Evolutionary conservation across 495 filamentous ascomycete species (phyloP).

Genomic region (Aspergillus incahuasiensis): DNA sequence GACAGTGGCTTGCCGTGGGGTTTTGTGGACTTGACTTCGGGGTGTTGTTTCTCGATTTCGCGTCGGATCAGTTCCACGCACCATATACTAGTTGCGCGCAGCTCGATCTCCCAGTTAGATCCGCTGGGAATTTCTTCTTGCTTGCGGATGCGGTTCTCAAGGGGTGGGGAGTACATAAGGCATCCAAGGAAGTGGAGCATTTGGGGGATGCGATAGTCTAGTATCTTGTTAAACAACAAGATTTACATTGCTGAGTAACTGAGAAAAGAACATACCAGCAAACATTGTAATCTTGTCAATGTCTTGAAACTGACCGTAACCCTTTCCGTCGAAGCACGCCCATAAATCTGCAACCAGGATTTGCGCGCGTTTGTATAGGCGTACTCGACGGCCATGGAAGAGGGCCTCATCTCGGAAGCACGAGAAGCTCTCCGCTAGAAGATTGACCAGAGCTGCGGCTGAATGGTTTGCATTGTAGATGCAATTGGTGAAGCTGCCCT

Average conservation of each 20-base stretch:
- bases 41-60: constrained; percentile 72
- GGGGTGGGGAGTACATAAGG: constrained; percentile 72
- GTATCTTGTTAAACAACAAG: background rate
- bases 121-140: constrained; percentile 64
- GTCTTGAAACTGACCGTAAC: constrained; percentile 80
- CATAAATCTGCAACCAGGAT: constrained; percentile 93
- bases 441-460: constrained; percentile 76
- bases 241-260: no score
- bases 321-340: constrained; percentile 83
- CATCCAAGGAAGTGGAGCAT: constrained; percentile 83
- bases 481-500: constrained; percentile 68
- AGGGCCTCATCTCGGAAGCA: constrained; percentile 79
- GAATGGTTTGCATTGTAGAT: constrained; percentile 73
- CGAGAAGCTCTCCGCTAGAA: constrained; percentile 70
- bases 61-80: constrained; percentile 82
- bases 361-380: constrained; percentile 89
- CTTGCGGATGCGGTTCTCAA: constrained; percentile 63
- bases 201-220: constrained; percentile 92
- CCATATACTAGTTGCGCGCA: constrained; percentile 90
- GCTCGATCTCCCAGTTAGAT: constrained; percentile 77
- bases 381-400: constrained; percentile 70
- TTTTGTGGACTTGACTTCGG: constrained; percentile 44
- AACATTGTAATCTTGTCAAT: constrained; percentile 98
- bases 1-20: background rate
- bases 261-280: constrained; percentile 48